Evolutionary conservation across 768 basidiomycete genomes (phyloP).

Genomic region (Amanita subjunquillea): DNA sequence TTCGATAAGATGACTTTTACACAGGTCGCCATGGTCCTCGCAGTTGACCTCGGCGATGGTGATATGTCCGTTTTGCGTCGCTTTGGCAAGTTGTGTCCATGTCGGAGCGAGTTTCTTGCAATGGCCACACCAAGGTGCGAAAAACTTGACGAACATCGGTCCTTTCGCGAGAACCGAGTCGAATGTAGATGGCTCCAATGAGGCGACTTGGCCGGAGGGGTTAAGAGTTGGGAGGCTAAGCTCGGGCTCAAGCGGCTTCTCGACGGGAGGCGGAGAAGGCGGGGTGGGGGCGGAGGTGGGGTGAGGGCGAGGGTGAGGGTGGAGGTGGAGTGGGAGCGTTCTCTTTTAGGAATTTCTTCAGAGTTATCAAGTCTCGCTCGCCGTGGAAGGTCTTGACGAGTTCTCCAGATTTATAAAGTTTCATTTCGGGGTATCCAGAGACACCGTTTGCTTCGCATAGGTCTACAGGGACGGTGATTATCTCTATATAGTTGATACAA

Average conservation of each 20-base stretch:
- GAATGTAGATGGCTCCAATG: constrained; percentile 27
- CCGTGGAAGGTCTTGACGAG: constrained; percentile 47
- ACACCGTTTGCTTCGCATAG: constrained; percentile 66
- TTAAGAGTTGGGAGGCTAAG: constrained; percentile 18
- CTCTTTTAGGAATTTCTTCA: constrained; percentile 43
- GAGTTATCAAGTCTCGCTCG: constrained; percentile 38
- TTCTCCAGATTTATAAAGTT: constrained; percentile 61
- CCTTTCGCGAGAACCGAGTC: constrained; percentile 25
- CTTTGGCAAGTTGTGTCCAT: constrained; percentile 67
- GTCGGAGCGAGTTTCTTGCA: constrained; percentile 88
- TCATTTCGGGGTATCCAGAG: constrained; percentile 66
- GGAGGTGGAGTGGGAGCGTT: constrained; percentile 20
- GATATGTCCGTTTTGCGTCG: constrained; percentile 53
- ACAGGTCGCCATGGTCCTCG: constrained; percentile 61
- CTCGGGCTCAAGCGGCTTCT: constrained; percentile 7
- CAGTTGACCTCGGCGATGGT: constrained; percentile 86
- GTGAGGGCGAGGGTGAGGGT: constrained; percentile 4
- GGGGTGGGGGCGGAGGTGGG: constrained; percentile 4
- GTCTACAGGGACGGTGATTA: constrained; percentile 33
- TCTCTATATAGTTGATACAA: too few species aligned
- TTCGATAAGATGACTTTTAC: constrained; percentile 51
- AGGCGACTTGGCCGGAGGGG: constrained; percentile 25
- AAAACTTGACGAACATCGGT: constrained; percentile 57
- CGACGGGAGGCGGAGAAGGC: constrained; percentile 6
- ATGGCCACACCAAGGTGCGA: constrained; percentile 95